A percentile compares a stretch with the other conserved stretches of the same genome.
Evolutionary conservation across 441 rosid species (phyloP).

Genomic region (Bruguiera hainesii): DNA sequence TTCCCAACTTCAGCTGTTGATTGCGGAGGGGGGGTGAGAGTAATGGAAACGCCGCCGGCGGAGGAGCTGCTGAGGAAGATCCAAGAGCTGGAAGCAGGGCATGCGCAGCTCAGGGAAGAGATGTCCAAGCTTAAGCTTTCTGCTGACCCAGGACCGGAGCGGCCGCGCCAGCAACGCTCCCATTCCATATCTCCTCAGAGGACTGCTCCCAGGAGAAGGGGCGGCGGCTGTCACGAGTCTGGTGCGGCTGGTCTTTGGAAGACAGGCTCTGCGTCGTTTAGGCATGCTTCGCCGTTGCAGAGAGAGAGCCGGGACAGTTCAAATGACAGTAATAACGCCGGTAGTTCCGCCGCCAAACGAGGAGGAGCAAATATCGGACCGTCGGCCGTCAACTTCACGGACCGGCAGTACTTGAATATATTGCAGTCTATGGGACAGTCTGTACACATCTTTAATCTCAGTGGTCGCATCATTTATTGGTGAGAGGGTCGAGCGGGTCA

Average conservation of each 20-base stretch:
- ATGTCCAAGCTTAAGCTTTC: slow-evolving; percentile 66
- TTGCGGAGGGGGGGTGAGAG: background rate
- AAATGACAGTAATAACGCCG: slow-evolving; percentile 13
- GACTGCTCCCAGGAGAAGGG: slow-evolving; percentile 34
- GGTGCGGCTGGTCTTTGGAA: slow-evolving; percentile 39
- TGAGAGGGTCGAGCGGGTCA: slow-evolving; percentile 38
- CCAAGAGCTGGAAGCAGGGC: slow-evolving; percentile 85
- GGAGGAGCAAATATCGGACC: slow-evolving; percentile 38
- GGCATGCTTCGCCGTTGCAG: slow-evolving; percentile 82
- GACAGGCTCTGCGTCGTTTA: slow-evolving; percentile 55
- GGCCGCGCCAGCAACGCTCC: slow-evolving; percentile 53
- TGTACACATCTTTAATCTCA: slow-evolving; percentile 68
- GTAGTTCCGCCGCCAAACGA: slow-evolving; percentile 18
- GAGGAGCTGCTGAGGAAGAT: slow-evolving; percentile 83
- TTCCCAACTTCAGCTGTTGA: too few relatives aligned
- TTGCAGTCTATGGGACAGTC: slow-evolving; percentile 94
- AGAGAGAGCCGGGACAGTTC: slow-evolving; percentile 47
- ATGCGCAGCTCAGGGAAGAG: slow-evolving; percentile 72
- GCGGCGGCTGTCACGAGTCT: slow-evolving; percentile 16
- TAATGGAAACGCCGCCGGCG: slow-evolving; percentile 64
- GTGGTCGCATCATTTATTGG: slow-evolving; percentile 76
- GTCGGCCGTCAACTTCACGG: slow-evolving; percentile 54
- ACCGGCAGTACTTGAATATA: slow-evolving; percentile 75
- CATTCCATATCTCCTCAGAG: slow-evolving; percentile 85
- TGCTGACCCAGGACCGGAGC: slow-evolving; percentile 28